Base-by-base conservation (phyloP, 2,329 filamentous ascomycete genomes). In the Pseudogymnoascus sp. region DNA sequence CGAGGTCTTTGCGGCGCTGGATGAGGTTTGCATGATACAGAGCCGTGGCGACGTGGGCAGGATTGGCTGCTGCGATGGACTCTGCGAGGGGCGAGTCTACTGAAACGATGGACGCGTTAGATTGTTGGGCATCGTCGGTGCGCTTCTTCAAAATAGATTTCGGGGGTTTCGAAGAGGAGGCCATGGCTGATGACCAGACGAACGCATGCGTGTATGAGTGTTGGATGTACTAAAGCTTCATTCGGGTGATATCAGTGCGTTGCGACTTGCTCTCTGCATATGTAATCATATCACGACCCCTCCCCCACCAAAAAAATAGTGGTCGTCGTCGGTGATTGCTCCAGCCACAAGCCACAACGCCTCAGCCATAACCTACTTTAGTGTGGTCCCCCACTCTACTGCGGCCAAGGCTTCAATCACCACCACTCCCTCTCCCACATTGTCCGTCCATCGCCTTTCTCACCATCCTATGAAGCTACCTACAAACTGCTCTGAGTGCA, bases 1-100 rank as follows among this genome's bases (percentile, higher is more conserved):
- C 87, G 65, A 89, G 79, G 56, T 88, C 83, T 72, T 92, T 95
- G 69, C 88, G 89, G 66, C 89, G 80, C 73, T 96, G 88, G 58
- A 96, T 84, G 59, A 90, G 82, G 65, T 81, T 81, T 39, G 92
- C 92, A 76, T 96, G 91, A 68, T 90, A 83, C 61, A 94, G 75
- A 57, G 91, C 92, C 60, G 90, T 80, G 33, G 55, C 55, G 18
- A 57, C 12, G 3, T 57, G 55, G 18, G 30, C 33, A 13, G 55
- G 55, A 57, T 61, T 86, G 81, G 61, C 76, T 77, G 60, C 75
- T 79, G 67, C 76, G 77, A 68, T 63, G 74, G 69, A 62, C 66
- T 62, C 60, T 62, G 74, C 74, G 59, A 74, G 76, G 34, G 76
- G 72, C 55, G 76, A 72, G 59, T 73, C 72, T 61, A 74, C 70